phyloP scores from a whole-genome alignment of 1,284 basidiomycete genomes.

The Fomitopsis schrenkii region DNA sequence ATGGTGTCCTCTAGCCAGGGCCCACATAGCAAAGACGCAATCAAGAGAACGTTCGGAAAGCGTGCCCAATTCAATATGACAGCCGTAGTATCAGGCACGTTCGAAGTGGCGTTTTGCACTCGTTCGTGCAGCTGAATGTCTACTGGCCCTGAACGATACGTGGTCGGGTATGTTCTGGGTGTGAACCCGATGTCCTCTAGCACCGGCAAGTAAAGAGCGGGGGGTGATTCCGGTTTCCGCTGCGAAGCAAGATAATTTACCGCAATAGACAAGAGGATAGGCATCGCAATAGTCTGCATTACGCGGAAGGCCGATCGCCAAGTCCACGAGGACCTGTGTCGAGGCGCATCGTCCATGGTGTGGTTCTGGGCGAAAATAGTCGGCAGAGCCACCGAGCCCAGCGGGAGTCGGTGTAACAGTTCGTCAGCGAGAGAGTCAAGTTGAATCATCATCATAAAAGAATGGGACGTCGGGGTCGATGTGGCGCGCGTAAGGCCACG shows the following conservation, averaged over 20 bases:
- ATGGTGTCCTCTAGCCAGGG: slow-evolving; percentile 44
- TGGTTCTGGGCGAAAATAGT: not conserved
- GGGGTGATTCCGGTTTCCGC: slow-evolving; percentile 7
- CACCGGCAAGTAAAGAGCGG: slow-evolving; percentile 17
- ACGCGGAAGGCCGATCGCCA: slow-evolving; percentile 13
- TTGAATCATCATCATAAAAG: no score
- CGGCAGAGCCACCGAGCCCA: not conserved
- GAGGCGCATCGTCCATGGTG: not conserved
- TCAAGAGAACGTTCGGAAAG: slow-evolving; percentile 53
- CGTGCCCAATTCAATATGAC: slow-evolving; percentile 66
- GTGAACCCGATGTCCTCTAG: slow-evolving; percentile 20
- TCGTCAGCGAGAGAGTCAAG: no score
- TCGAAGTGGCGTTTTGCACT: slow-evolving; percentile 10
- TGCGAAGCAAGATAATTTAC: slow-evolving; percentile 11
- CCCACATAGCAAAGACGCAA: slow-evolving; percentile 49
- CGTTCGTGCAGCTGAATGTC: slow-evolving; percentile 15
- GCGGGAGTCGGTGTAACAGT: not conserved
- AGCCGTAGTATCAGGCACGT: slow-evolving; percentile 40
- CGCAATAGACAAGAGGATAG: slow-evolving; percentile 12
- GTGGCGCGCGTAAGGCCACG: no score
- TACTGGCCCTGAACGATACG: slow-evolving; percentile 11
- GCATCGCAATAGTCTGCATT: slow-evolving; percentile 17
- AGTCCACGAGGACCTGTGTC: slow-evolving; percentile 12
- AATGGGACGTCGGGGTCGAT: no score
- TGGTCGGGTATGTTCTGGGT: slow-evolving; percentile 16